phyloP scores from a whole-genome alignment of 768 basidiomycete genomes.

The Amyloporia xantha region DNA sequence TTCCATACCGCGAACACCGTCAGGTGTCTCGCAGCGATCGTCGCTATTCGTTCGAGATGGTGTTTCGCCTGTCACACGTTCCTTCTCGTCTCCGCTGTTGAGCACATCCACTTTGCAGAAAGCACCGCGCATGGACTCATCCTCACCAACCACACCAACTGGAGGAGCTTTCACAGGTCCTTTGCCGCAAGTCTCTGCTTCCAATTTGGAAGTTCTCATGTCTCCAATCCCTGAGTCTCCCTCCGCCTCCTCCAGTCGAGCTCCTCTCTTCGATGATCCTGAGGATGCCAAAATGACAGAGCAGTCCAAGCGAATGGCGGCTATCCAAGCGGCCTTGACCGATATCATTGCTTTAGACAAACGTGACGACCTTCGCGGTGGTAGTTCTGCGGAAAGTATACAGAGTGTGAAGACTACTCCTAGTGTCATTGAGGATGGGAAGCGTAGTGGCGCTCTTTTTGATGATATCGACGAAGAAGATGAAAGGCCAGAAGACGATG shows the following conservation, averaged over 20 bases:
- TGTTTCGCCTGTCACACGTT: slow-evolving; percentile 5
- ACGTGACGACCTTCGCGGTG: slow-evolving; percentile 19
- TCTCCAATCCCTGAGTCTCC: slow-evolving; percentile 51
- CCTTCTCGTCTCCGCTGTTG: slow-evolving; percentile 16
- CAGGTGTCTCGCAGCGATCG: not conserved
- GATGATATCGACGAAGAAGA: slow-evolving; percentile 39
- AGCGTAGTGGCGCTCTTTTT: slow-evolving; percentile 15
- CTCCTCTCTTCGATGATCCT: slow-evolving; percentile 71
- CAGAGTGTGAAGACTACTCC: not conserved
- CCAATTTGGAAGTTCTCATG: slow-evolving; percentile 81
- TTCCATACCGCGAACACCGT: not conserved
- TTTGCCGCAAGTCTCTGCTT: slow-evolving; percentile 27
- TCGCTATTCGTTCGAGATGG: not conserved
- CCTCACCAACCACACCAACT: slow-evolving; percentile 5
- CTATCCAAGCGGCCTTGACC: slow-evolving; percentile 92
- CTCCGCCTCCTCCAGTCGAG: slow-evolving; percentile 46
- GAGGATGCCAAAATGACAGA: slow-evolving; percentile 48
- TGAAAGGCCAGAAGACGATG: slow-evolving; percentile 36
- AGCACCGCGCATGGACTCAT: not conserved
- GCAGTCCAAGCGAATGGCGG: slow-evolving; percentile 83
- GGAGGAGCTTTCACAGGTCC: no score
- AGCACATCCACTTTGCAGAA: slow-evolving; percentile 2
- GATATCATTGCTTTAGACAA: slow-evolving; percentile 90
- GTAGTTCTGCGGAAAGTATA: slow-evolving; percentile 4
- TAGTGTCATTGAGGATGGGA: slow-evolving; percentile 3